Percentiles rank a stretch among this genome's conserved stretches.
Evolutionary conservation across 1,284 basidiomycete species (phyloP).

Genomic region (Cryptococcus sp.): DNA sequence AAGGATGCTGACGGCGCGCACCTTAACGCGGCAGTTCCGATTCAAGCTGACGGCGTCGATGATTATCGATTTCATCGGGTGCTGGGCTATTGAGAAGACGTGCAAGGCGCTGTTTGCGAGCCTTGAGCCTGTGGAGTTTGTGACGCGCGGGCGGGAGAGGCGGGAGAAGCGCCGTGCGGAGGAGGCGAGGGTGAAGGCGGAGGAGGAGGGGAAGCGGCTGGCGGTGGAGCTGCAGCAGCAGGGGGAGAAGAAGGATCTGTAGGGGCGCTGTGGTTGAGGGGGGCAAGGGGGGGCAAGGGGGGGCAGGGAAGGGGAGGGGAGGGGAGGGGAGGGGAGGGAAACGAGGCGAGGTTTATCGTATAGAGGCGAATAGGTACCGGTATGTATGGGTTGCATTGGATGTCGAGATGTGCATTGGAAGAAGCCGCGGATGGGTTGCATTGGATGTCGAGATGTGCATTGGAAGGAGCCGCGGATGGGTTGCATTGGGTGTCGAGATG

Average conservation of each 20-base stretch:
- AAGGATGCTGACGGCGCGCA: not conserved
- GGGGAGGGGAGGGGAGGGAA: too few species aligned
- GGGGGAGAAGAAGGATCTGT: slow-evolving; percentile 28
- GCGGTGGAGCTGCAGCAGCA: slow-evolving; percentile 20
- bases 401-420: too few species aligned
- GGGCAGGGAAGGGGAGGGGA: too few species aligned
- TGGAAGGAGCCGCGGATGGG: too few species aligned
- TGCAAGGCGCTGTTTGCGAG: slow-evolving; percentile 89
- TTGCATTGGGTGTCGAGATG: too few species aligned
- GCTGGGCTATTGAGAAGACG: slow-evolving; percentile 73
- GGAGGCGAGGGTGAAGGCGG: slow-evolving; percentile 31
- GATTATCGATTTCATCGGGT: slow-evolving; percentile 83
- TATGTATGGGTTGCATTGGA: too few species aligned
- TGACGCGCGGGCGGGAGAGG: slow-evolving; percentile 76
- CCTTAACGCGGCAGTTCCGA: slow-evolving; percentile 64
- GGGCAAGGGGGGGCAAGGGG: not conserved
- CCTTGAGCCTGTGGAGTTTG: slow-evolving; percentile 76
- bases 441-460: too few species aligned
- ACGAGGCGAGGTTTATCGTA: not conserved
- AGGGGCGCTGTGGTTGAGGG: not conserved
- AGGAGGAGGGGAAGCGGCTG: slow-evolving; percentile 24
- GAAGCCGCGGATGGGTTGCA: too few species aligned
- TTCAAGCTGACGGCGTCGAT: slow-evolving; percentile 71
- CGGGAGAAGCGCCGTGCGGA: slow-evolving; percentile 54
- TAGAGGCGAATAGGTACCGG: too few species aligned